Evolutionary conservation across 1,139 yeast species (phyloP), one percentile per base, ranked within the genome.

Genomic region (Scheffersomyces lignicola): DNA sequence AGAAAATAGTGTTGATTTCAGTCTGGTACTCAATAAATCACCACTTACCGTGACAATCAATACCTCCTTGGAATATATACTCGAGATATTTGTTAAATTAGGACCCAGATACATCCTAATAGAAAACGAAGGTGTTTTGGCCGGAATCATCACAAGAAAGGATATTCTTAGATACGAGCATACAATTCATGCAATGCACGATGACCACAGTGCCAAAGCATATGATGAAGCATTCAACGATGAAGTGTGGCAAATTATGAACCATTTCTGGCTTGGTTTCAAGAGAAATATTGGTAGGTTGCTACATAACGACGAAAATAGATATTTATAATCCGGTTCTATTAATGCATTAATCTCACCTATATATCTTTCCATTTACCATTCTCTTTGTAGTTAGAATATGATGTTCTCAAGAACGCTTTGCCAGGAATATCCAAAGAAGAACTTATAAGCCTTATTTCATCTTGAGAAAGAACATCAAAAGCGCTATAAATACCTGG

Each of bases 281-380:
- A 45, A 48, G 23, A 54, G 55, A 31, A 52, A 54, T 31, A 21
- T 62, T 11, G 69, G 71, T 1, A 62, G 54, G 41, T 37, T 65
- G 12, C 36, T 67, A 24, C 54, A 49, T 43, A 61, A 62, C 35
- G 65, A 65, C 39, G 62, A 60, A 34, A 47, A 42, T 41, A 49
- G 60, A 37, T 55, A 45, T 40, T 24, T 45, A 32, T 39, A 41
- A 38, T 31, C 22, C 25, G 25, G 30, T 24, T 37, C 29, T 20
- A 48, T 26, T 13, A 32, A 34, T 31, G 34, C 31, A 37, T 17
- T 24, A 25, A 31, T 24, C 24, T 32, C 35, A 42, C 28, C 39
- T 56, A 73, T 37, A 69, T 72, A 43, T 80, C 88, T 40, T 64
- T 78, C 97, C 97, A 90, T 56, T 84, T 87, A 37, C 96, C 96